Evolutionary conservation across 1,284 basidiomycete species (phyloP).

Genomic region (Microbotryum intermedium): DNA sequence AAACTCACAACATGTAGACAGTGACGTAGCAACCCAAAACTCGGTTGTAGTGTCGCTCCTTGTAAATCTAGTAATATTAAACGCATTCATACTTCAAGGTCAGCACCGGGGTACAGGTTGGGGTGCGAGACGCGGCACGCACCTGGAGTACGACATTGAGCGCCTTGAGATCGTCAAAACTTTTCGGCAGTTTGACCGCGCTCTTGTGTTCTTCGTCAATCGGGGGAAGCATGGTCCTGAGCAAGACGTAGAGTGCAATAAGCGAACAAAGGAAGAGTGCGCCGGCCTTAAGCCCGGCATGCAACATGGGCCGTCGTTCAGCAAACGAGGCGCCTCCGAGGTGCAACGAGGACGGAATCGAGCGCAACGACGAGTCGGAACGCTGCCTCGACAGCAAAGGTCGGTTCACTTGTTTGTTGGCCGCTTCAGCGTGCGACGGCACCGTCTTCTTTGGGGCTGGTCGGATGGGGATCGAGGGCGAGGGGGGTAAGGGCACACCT

Average conservation of each 20-base stretch:
- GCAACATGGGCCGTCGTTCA: slow-evolving; percentile 51
- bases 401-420: neutral
- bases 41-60: slow-evolving; percentile 36
- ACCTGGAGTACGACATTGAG: slow-evolving; percentile 38
- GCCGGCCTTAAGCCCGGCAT: slow-evolving; percentile 72
- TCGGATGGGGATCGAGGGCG: neutral
- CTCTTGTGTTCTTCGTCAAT: slow-evolving; percentile 30
- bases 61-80: slow-evolving; percentile 37
- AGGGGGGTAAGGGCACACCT: slow-evolving; percentile 15
- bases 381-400: neutral
- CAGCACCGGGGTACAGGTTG: neutral
- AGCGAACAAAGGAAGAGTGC: slow-evolving; percentile 52
- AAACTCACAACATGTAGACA: slow-evolving; percentile 80
- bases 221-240: slow-evolving; percentile 30
- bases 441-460: neutral
- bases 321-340: slow-evolving; percentile 14
- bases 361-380: slow-evolving; percentile 5
- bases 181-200: slow-evolving; percentile 38
- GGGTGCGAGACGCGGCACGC: neutral
- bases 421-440: neutral
- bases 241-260: slow-evolving; percentile 27
- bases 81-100: too few relatives aligned
- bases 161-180: slow-evolving; percentile 40
- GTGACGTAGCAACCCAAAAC: slow-evolving; percentile 40
- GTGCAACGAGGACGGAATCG: slow-evolving; percentile 15